Base-by-base conservation (phyloP, 371 early-diverging fungal species). In the Mucor plumbeus region DNA sequence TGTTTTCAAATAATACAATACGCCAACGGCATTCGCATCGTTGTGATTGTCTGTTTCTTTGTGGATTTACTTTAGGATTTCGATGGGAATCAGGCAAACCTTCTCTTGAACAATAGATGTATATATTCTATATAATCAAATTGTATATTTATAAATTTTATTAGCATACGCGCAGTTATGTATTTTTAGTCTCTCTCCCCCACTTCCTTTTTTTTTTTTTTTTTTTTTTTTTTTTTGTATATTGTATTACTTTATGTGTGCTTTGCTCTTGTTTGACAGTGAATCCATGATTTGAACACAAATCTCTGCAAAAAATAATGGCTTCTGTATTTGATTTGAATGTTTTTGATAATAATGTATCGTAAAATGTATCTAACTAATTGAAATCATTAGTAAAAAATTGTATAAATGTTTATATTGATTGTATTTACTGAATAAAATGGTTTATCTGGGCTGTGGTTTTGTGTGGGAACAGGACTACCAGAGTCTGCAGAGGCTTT, bases 231-330 rank as follows among this genome's bases (percentile, higher is more conserved):
- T n/a, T n/a, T n/a, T n/a, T n/a, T n/a, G n/a, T 50, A 19, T 26
- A 11, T 11, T 21, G 26, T 26, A 26, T 50, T 50, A 86, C 88
- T 79, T 86, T 86, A 68, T 85, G 87, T 17, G 87, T 85, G 44
- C 87, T 87, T 35, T 86, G 85, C 76, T 88, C 89, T 70, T 88
- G 89, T 70, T 88, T 88, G 26, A 88, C 86, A 15, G 87, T 88
- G 53, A 88, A 88, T 15, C 89, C 89, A 69, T 81, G 84, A 64
- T 81, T 80, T 17, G 85, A 82, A 38, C 86, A 85, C 31, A 88
- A 63, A 50, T 81, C 76, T 41, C 89, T 81, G 61, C 89, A 88
- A 50, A 77, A 80, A 33, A 75, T 66, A 43, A 84, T 84, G n/a
- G 89, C 89, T 40, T 80, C 77, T 36, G 62, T 54, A 39, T 77